phyloP scores from a whole-genome alignment of 257 asterid species.

The Phtheirospermum japonicum region DNA sequence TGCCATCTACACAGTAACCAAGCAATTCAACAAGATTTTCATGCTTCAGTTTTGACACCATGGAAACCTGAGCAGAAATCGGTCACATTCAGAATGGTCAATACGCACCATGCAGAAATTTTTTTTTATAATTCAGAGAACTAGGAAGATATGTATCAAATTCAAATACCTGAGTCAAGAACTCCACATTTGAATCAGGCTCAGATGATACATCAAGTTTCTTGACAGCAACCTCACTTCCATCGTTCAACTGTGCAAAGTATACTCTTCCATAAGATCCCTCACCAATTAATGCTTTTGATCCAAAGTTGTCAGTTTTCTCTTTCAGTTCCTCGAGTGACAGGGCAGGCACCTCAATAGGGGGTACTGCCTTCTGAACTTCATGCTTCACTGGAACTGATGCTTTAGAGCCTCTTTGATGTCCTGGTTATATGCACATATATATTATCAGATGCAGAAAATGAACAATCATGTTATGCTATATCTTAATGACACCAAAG shows the following conservation, averaged over 20 bases:
- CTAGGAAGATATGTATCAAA: constrained; percentile 12
- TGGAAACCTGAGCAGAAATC: constrained; percentile 62
- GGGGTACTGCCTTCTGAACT: constrained; percentile 59
- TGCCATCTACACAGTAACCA: constrained; percentile 94
- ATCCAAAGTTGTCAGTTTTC: constrained; percentile 81
- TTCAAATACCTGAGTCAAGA: constrained; percentile 73
- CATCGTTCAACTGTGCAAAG: constrained; percentile 60
- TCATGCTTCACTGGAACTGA: constrained; percentile 69
- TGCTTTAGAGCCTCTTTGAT: constrained; percentile 58
- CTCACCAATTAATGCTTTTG: constrained; percentile 83
- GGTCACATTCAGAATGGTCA: constrained; percentile 24
- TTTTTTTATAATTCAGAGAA: constrained; percentile 16
- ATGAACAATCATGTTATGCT: constrained; percentile 8
- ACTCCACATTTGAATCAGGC: constrained; percentile 81
- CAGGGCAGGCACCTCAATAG: constrained; percentile 76
- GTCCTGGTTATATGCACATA: constrained; percentile 39
- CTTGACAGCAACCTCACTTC: constrained; percentile 87
- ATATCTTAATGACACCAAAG: constrained; percentile 13
- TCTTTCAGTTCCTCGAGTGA: constrained; percentile 80
- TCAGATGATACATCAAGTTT: constrained; percentile 93
- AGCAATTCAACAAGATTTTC: constrained; percentile 87
- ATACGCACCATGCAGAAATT: constrained; percentile 22
- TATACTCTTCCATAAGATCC: constrained; percentile 94
- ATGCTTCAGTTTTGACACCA: constrained; percentile 90
- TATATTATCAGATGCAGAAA: constrained; percentile 17